Conservation (phyloP, 768 basidiomycete species). For the Xerocomellus amylosporus region DNA sequence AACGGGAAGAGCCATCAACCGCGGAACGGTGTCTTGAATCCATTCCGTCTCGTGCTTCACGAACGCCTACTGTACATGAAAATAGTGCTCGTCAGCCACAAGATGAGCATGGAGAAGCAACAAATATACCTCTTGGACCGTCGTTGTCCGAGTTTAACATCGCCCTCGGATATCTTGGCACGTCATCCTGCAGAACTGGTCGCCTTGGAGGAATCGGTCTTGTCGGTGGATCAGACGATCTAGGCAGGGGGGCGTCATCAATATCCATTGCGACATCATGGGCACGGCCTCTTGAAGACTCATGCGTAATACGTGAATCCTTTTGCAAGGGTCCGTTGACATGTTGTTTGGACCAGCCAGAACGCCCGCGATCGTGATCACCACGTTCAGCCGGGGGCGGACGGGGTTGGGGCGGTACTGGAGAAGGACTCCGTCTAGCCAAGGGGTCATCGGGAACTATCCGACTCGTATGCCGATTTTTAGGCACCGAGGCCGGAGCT, state of each 20-base stretch:
- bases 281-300: constrained; percentile 22
- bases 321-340: constrained; percentile 8
- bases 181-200: constrained; percentile 25
- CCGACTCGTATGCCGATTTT: constrained; percentile 5
- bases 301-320: constrained; percentile 17
- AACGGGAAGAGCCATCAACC: constrained; percentile 16
- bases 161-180: constrained; percentile 36
- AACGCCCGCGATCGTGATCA: constrained; percentile 16
- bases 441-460: not conserved
- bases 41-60: constrained; percentile 19
- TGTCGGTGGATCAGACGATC: constrained; percentile 15
- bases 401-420: constrained; percentile 2
- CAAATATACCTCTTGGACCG: constrained; percentile 14
- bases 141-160: constrained; percentile 32
- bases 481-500: constrained; percentile 6
- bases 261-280: constrained; percentile 26
- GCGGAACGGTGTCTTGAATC: constrained; percentile 20
- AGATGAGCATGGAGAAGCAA: not conserved
- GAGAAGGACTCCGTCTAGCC: constrained; percentile 15
- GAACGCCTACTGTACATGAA: constrained; percentile 4
- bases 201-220: constrained; percentile 18
- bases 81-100: not conserved
- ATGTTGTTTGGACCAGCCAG: constrained; percentile 15
- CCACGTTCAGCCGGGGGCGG: constrained; percentile 7
- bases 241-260: constrained; percentile 25